Evolutionary conservation across 441 rosid genomes (phyloP).

Genomic region (Pelargonium citronellum): DNA sequence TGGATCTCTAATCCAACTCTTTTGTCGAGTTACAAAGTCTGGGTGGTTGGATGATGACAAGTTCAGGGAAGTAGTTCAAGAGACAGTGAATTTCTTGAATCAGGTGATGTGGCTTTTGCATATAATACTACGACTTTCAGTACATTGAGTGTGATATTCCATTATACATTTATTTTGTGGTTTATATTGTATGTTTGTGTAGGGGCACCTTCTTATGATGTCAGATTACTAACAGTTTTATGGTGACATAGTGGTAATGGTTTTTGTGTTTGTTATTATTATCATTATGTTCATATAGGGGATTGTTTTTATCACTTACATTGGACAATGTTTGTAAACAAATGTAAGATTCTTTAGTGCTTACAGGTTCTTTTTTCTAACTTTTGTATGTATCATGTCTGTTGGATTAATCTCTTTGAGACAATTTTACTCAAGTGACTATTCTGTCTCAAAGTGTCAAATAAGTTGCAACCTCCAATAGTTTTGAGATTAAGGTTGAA

Average conservation of each 20-base stretch:
- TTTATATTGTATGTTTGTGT: not conserved
- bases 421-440: not conserved
- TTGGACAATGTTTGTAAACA: no score
- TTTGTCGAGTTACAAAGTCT: conserved; percentile 89
- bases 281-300: not conserved
- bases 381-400: not conserved
- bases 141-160: not conserved
- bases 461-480: not conserved
- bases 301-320: no score
- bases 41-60: conserved; percentile 99
- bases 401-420: not conserved
- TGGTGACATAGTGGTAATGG: conserved; percentile 5
- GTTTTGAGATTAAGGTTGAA: not conserved
- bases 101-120: conserved; percentile 48
- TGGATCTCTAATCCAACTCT: conserved; percentile 76
- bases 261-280: not conserved
- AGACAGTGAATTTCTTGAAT: conserved; percentile 74
- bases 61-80: conserved; percentile 84
- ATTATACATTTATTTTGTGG: not conserved
- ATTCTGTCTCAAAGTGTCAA: not conserved
- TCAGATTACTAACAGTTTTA: not conserved
- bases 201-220: conserved; percentile 4
- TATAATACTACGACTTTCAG: not conserved
- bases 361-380: not conserved
- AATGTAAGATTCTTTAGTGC: not conserved